Base-by-base conservation (phyloP, 1,139 yeast genomes). In the Pichia sp. region DNA sequence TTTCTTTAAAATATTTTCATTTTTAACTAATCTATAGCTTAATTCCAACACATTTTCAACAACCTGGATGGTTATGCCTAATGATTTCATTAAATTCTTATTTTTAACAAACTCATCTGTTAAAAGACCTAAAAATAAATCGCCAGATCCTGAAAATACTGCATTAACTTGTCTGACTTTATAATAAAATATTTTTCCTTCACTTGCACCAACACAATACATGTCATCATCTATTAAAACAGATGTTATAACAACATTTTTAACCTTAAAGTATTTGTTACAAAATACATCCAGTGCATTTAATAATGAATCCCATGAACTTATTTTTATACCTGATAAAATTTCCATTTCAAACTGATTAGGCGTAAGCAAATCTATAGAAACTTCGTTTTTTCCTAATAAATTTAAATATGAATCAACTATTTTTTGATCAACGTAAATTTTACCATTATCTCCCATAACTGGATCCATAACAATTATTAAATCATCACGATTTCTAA, bases 71-170 rank as follows among this genome's bases (percentile, higher is more conserved):
- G 70, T 64, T 25, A 60, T 58, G 18, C 57, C 56, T 16, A 67
- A 47, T 6, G 69, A 57, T 5, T 41, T 46, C 6, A 48, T 50
- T 31, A 64, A 47, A 33, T 58, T 51, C 1, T 52, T 52, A 2
- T 53, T 54, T 42, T 60, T 60, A 45, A 68, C 62, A 47, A 74
- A 67, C 49, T 80, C 74, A 60, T 83, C 87, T n/a, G 83, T 64
- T 18, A 84, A 63, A 28, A 84, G 63, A 0, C 87, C 87, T 3
- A 87, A 73, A 60, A 84, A 84, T 44, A 84, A 65, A 61, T 84
- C 91, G 1, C 90, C 90, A 2, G 84, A 87, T 0, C 90, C 90
- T 0, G 90, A 84, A 63, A 84, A 84, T 55, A 83, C 79, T 1
- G 88, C 82, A 54, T 81, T 77, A 43, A 84, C 81, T 44, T 73